Evolutionary conservation across 75 land plant genomes (phyloP).

Genomic region (Cupressus sempervirens): DNA sequence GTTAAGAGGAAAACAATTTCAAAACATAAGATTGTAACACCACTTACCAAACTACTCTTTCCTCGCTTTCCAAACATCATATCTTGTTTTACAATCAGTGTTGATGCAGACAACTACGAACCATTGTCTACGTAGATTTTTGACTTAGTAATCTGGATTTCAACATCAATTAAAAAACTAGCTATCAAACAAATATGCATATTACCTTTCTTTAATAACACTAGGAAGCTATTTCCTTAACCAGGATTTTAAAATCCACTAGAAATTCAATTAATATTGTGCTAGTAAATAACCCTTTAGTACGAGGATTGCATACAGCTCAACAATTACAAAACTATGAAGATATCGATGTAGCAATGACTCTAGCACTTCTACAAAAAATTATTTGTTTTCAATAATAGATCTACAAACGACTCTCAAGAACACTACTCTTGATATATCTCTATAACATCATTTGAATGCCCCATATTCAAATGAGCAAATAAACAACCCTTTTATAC

Average conservation of each 20-base stretch:
- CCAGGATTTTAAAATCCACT: neutral
- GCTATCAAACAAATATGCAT: neutral
- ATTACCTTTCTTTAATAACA: neutral
- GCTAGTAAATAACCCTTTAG: neutral
- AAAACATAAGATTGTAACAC: neutral
- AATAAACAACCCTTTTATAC: neutral
- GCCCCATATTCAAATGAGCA: neutral
- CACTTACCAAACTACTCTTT: constrained; percentile 63
- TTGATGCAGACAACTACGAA: constrained; percentile 64
- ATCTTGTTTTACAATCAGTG: constrained; percentile 74
- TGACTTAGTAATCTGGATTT: constrained; percentile 43
- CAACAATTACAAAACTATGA: neutral
- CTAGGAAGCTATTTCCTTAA: neutral
- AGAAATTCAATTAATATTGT: neutral
- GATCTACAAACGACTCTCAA: neutral
- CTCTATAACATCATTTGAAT: neutral
- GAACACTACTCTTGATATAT: neutral
- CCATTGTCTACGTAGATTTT: constrained; percentile 56
- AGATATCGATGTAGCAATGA: neutral
- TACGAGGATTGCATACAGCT: neutral
- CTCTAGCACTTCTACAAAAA: neutral
- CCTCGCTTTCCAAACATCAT: constrained; percentile 88
- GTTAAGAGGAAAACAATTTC: neutral
- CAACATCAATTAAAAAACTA: neutral
- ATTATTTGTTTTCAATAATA: neutral